Evolutionary conservation across 371 early-diverging fungal genomes (phyloP).

Genomic region (Syncephalis plumigaleata): DNA sequence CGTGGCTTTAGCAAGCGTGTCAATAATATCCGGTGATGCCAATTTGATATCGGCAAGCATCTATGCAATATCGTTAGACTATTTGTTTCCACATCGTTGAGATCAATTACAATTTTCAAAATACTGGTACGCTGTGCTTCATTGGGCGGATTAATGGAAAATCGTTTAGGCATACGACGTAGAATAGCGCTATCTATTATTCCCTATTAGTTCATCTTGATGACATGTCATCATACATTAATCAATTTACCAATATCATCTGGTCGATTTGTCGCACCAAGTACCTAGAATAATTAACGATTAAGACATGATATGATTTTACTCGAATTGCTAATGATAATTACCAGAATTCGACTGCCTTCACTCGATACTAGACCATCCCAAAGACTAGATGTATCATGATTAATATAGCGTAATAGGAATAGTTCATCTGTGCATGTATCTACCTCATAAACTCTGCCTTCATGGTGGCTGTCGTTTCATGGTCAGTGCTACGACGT

Average conservation of each 20-base stretch:
- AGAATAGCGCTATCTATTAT: slow-evolving; percentile 72
- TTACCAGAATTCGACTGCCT: slow-evolving; percentile 52
- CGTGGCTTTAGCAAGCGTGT: slow-evolving; percentile 54
- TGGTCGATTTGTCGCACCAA: slow-evolving; percentile 96
- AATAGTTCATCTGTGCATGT: background rate
- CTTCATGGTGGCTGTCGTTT: slow-evolving; percentile 94
- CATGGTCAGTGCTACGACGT: slow-evolving; percentile 79
- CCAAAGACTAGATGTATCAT: slow-evolving; percentile 49
- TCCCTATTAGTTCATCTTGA: background rate
- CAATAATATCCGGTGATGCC: slow-evolving; percentile 49
- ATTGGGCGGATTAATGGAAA: slow-evolving; percentile 78
- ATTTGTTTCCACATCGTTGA: background rate
- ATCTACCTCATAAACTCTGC: slow-evolving; percentile 88
- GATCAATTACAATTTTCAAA: slow-evolving; percentile 40
- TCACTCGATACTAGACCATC: slow-evolving; percentile 83
- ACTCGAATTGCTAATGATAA: background rate
- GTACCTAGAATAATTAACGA: slow-evolving; percentile 15
- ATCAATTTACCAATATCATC: slow-evolving; percentile 78
- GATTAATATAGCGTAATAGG: background rate
- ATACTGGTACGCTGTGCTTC: slow-evolving; percentile 79
- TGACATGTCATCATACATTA: background rate
- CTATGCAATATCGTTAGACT: slow-evolving; percentile 20
- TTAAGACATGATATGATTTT: background rate
- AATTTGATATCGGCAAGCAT: slow-evolving; percentile 52
- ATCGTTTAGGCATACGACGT: slow-evolving; percentile 92